These are phyloP conservation scores for Crithidia expoeki DNA, from an alignment of 208 protist genomes.

Conservation along the genomic window DNA sequence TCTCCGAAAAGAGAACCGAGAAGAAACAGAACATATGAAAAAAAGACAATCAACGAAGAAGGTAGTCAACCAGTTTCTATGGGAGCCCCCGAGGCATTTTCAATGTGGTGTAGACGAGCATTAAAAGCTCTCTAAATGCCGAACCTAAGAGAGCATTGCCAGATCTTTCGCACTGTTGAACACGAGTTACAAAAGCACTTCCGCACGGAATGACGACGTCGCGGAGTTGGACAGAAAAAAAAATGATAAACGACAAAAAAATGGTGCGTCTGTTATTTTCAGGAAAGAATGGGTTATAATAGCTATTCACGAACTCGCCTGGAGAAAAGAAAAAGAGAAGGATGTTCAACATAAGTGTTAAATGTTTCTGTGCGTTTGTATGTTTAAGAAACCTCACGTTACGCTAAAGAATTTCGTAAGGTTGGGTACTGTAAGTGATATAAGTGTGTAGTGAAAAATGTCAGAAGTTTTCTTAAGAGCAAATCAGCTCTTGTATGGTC, in stretches of 20 bases:
- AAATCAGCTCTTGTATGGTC: background rate
- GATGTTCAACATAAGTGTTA: slow-evolving; percentile 7
- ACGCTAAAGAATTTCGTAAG: background rate
- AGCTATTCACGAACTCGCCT: background rate
- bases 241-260: slow-evolving; percentile 9
- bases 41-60: slow-evolving; percentile 15
- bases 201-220: background rate
- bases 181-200: background rate
- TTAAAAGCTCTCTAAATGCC: background rate
- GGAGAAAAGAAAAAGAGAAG: slow-evolving; percentile 8
- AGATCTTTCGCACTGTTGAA: background rate
- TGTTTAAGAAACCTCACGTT: slow-evolving; percentile 8
- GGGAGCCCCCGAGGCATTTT: no score
- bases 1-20: background rate
- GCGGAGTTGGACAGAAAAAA: background rate
- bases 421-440: slow-evolving; percentile 17
- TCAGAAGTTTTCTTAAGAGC: background rate
- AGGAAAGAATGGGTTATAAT: background rate
- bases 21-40: background rate
- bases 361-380: no score
- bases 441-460: slow-evolving; percentile 8
- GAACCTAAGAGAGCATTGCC: background rate
- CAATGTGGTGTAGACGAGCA: no score
- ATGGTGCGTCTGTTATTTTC: background rate
- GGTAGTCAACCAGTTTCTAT: background rate